Evolutionary conservation across 345 rosid genomes (phyloP), one percentile per base, ranked within the genome.

Genomic region (Carallia brachiata): DNA sequence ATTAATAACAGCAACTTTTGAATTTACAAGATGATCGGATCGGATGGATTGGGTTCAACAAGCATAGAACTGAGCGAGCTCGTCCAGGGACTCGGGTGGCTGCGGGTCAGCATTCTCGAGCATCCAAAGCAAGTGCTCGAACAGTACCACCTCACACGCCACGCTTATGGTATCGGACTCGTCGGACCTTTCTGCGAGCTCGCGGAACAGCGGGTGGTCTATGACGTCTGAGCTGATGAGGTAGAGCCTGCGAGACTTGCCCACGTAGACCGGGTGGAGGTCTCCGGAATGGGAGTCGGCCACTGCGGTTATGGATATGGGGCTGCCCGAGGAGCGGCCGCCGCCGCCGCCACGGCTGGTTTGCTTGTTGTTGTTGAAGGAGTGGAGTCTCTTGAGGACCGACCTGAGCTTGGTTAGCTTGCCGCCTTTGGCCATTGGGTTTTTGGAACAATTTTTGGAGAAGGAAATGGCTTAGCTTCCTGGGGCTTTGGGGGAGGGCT

Each of bases 81-180:
- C 97, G 40, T 89, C 87, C 52, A 89, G 52, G 1, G 98, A 89
- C 78, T 91, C 97, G 0, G 87, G 89, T 10, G 86, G 88, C 10
- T 82, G 87, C 19, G 92, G 84, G 67, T 89, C 92, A 0, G 89
- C 92, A 36, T 87, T 91, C 48, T 89, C 92, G 10, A 93, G 80
- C 98, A 93, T 93, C 98, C 98, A 93, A 36, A 90, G 96, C 80
- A 90, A 75, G 84, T 93, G 98, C 72, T 93, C 98, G 78, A 93
- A 93, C 89, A 93, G 59, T 7, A 93, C 98, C 57, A 93, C 98
- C 80, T 93, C 98, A 44, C 98, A 93, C 6, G 89, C 79, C 8
- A 93, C 89, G 36, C 68, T 80, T 28, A 93, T 65, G 37, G 85
- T 66, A 64, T 83, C 83, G 60, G 61, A 62, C 19, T 63, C 80